These are phyloP conservation scores for Zygosaccharomyces bailii DNA, from an alignment of 805 yeast genomes.

Conservation along the genomic window DNA sequence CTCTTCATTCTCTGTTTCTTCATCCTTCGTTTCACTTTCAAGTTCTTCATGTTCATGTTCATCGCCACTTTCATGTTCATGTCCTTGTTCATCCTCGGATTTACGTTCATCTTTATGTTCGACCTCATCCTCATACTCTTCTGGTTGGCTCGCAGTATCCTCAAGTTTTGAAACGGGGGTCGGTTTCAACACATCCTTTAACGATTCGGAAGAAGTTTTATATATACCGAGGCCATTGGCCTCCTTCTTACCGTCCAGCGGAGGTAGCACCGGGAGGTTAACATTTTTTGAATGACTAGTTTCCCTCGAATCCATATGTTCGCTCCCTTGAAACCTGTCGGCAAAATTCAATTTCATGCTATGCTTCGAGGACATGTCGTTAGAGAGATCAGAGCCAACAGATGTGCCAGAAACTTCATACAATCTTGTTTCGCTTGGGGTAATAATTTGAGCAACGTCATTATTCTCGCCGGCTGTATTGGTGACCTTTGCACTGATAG, in stretches of 20 bases:
- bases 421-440: conserved; percentile 27
- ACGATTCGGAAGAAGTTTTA: conserved; percentile 18
- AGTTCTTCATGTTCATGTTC: no score
- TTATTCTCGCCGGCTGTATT: conserved; percentile 28
- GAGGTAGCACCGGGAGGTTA: conserved; percentile 33
- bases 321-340: conserved; percentile 34
- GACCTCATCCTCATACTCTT: conserved; percentile 8
- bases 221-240: conserved; percentile 32
- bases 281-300: conserved; percentile 12
- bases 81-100: conserved; percentile 6
- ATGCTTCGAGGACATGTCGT: conserved; percentile 9
- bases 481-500: conserved; percentile 27
- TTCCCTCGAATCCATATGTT: conserved; percentile 2
- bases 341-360: conserved; percentile 39
- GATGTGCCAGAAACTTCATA: conserved; percentile 24
- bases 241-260: conserved; percentile 22
- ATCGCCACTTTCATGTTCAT: no score
- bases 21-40: conserved; percentile 30
- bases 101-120: conserved; percentile 13
- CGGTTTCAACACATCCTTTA: conserved; percentile 4
- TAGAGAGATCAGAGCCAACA: conserved; percentile 4
- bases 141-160: conserved; percentile 19
- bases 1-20: conserved; percentile 27
- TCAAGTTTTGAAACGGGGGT: conserved; percentile 14
- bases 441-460: conserved; percentile 16